Evolutionary conservation across 192 early-diverging fungal species (phyloP), one percentile per base, ranked within the genome.

Genomic region (Dissophora globulifera): DNA sequence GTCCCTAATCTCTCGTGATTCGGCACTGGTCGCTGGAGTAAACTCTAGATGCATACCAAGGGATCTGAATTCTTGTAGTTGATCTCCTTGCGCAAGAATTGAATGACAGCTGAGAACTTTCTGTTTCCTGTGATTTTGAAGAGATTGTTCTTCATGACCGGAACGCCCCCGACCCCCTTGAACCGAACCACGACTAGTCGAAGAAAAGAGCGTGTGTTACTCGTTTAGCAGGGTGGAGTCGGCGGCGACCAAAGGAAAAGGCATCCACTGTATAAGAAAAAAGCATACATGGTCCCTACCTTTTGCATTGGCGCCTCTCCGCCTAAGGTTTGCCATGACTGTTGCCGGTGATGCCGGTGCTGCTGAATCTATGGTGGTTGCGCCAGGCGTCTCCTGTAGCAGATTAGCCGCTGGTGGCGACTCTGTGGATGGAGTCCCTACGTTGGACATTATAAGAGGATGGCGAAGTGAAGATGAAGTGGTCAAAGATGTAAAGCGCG

Each of bases 91-190:
- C 93, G 84, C 51, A 97, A 69, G 59, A 97, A 97, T 52, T 86
- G 72, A 25, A 94, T 94, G 4, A 97, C 91, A 13, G 91, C 87
- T 63, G 93, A 87, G 62, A 97, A 95, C 58, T 91, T 87, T 52
- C 93, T 90, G 13, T 91, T 86, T 2, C 92, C 87, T 5, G 90
- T 90, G 26, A 97, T 94, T 72, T 92, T 95, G 82, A 88, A 97
- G 26, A 92, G 82, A 20, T 82, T 89, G 69, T 94, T 90, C 69
- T 95, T 97, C 17, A 97, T 71, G 53, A 97, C 96, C 0, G 94
- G 94, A 1, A 93, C 95, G 80, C 91, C 93, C 10, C 95, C 95
- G 15, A 94, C 93, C 1, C 93, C 87, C 57, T 84, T 58, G 62
- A 97, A 93, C 13, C 88, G 86, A 8, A 95, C 92, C n/a, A n/a